Percentiles rank a stretch among this genome's conserved stretches.
phyloP scores from a whole-genome alignment of 352 stramenopile species.

The Globisporangium cystogenes region DNA sequence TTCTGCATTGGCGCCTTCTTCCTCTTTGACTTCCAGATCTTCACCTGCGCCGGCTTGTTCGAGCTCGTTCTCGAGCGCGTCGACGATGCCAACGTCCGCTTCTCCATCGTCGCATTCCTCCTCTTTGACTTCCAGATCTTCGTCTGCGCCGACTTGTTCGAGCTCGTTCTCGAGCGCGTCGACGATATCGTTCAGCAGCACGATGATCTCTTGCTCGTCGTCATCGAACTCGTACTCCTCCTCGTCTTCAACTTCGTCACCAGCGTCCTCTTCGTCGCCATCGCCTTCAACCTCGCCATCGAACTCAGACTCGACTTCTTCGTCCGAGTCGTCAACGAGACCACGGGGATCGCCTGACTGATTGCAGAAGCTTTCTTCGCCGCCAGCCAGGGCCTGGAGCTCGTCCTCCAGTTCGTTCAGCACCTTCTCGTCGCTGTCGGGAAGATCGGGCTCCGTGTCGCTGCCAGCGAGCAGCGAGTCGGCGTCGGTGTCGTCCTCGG shows the following conservation, averaged over 20 bases:
- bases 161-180: slow-evolving; percentile 7
- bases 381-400: slow-evolving; percentile 2
- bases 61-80: slow-evolving; percentile 7
- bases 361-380: background rate
- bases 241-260: slow-evolving; percentile 6
- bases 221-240: slow-evolving; percentile 3
- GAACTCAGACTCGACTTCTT: slow-evolving; percentile 1
- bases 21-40: slow-evolving; percentile 12
- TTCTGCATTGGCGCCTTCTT: slow-evolving; percentile 2
- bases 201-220: slow-evolving; percentile 22
- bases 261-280: slow-evolving; percentile 11
- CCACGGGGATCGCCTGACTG: background rate
- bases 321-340: background rate
- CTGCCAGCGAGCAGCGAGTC: slow-evolving; percentile 5
- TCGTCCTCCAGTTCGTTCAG: slow-evolving; percentile 11
- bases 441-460: slow-evolving; percentile 4
- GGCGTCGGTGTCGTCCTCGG: slow-evolving; percentile 7
- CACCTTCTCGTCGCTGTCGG: slow-evolving; percentile 9
- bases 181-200: slow-evolving; percentile 20
- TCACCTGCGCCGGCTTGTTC: slow-evolving; percentile 9
- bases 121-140: slow-evolving; percentile 13
- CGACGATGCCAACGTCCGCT: no score
- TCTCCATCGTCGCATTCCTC: slow-evolving; percentile 5
- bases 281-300: slow-evolving; percentile 12
- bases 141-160: slow-evolving; percentile 6